These are phyloP conservation scores for Verbena officinalis DNA, from an alignment of 257 asterid genomes.

Conservation along the genomic window DNA sequence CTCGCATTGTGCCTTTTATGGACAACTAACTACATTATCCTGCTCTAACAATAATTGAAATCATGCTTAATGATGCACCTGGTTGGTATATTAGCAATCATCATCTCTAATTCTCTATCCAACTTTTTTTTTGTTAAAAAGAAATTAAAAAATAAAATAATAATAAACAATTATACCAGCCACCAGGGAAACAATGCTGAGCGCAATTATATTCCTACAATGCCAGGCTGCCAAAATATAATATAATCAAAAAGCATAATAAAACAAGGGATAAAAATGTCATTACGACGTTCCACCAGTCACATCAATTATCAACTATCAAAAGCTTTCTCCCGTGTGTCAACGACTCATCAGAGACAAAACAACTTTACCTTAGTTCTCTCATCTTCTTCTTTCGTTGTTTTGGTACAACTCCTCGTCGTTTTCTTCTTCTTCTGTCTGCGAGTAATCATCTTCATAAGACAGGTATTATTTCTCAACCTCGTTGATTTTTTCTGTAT, in stretches of 20 bases:
- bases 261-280: constrained; percentile 23
- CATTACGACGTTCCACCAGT: not conserved
- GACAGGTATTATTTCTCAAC: not conserved
- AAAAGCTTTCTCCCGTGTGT: not conserved
- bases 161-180: not conserved
- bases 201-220: too few species aligned
- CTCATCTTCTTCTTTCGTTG: too few species aligned
- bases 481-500: too few species aligned
- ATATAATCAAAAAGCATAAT: not conserved
- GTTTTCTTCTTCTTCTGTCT: not conserved
- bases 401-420: too few species aligned
- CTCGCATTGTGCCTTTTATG: too few species aligned
- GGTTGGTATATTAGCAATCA: constrained; percentile 7
- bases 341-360: not conserved
- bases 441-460: not conserved
- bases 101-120: not conserved
- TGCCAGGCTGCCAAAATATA: constrained; percentile 4
- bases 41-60: too few species aligned
- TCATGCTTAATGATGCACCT: not conserved
- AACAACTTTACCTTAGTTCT: not conserved
- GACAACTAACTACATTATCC: too few species aligned
- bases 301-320: not conserved
- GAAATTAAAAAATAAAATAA: not conserved
- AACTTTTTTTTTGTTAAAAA: too few species aligned
- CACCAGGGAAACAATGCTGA: not conserved